Evolutionary conservation across 768 basidiomycete species (phyloP).

Genomic region (Termitomyces sp.): DNA sequence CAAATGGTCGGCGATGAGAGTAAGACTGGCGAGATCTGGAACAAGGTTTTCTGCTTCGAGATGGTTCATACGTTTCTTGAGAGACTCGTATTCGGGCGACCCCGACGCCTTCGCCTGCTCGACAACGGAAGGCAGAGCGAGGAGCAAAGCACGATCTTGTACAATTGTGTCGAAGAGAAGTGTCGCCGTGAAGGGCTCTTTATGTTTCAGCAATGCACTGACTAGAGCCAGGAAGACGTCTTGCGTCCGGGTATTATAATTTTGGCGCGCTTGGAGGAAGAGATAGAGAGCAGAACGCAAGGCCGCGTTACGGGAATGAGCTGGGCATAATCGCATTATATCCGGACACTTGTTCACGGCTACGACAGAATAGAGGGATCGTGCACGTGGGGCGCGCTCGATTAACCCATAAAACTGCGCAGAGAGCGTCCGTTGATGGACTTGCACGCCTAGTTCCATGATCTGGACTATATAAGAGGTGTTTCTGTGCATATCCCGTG

Average conservation of each 20-base stretch:
- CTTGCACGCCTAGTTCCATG: not conserved
- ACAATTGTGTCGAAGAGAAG: not conserved
- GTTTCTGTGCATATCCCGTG: not conserved
- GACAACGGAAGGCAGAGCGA: not conserved
- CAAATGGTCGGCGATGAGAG: not conserved
- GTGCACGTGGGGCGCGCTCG: not conserved
- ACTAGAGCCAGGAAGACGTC: not conserved
- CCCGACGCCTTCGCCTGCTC: not conserved
- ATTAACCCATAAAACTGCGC: not conserved
- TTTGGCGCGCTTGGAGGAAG: not conserved
- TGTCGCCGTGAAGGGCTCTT: not conserved
- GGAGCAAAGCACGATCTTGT: not conserved
- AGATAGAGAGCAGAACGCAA: not conserved
- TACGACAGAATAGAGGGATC: not conserved
- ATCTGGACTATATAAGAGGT: fast-evolving
- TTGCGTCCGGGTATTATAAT: not conserved
- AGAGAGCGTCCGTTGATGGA: not conserved
- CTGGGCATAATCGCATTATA: not conserved
- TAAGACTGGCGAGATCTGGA: not conserved
- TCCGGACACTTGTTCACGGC: fast-evolving
- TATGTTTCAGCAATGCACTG: not conserved
- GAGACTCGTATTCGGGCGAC: too few relatives aligned
- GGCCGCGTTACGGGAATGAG: not conserved
- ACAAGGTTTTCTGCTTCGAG: not conserved
- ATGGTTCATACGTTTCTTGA: not conserved